Conservation (phyloP, 2,329 filamentous ascomycete genomes). For the Cadophora malorum region DNA sequence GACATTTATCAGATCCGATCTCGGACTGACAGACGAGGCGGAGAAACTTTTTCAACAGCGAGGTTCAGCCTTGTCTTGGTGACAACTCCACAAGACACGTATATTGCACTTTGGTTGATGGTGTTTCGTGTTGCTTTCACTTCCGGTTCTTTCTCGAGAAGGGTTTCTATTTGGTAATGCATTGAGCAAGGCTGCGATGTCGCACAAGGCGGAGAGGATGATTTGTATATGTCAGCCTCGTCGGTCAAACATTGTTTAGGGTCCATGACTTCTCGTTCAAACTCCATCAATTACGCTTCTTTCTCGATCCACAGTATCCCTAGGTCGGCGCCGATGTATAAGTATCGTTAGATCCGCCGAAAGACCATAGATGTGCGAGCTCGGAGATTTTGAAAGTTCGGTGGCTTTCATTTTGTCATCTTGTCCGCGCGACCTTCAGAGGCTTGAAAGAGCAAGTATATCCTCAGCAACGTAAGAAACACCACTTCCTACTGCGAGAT, state of each 20-base stretch:
- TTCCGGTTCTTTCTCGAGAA: constrained; percentile 20
- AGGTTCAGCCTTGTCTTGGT: constrained; percentile 20
- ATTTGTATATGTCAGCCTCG: constrained; percentile 13
- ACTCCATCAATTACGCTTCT: neutral
- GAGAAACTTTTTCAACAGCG: neutral
- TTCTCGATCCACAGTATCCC: neutral
- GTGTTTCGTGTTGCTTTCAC: neutral
- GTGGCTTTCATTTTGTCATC: neutral
- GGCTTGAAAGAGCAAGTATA: neutral
- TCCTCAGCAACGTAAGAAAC: neutral
- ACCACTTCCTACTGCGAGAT: neutral
- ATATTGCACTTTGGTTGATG: constrained; percentile 19
- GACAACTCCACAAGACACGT: constrained; percentile 10
- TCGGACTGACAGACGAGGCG: constrained; percentile 23
- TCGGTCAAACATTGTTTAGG: neutral
- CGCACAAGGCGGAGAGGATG: neutral
- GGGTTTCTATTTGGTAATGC: constrained; percentile 9
- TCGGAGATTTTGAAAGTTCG: neutral
- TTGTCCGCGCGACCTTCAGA: neutral
- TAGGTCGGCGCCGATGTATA: neutral
- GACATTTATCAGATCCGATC: constrained; percentile 15
- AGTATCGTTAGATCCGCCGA: neutral
- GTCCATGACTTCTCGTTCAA: neutral
- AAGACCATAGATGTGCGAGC: neutral
- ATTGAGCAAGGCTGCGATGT: constrained; percentile 18